phyloP scores from a whole-genome alignment of 2,329 filamentous ascomycete species.

The Penicillium hesseltinei region DNA sequence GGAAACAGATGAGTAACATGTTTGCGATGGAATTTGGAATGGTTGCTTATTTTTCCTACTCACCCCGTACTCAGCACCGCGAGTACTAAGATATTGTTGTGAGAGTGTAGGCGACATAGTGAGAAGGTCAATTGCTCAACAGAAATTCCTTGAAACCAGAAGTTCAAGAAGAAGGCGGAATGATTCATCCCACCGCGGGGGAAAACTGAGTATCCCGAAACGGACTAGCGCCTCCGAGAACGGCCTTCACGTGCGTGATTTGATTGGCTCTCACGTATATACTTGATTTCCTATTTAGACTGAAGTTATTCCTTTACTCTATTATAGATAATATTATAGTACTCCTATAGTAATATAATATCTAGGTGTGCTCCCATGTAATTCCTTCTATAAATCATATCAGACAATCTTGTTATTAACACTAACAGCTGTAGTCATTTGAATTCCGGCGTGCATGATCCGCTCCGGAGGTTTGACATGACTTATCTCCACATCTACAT shows the following conservation, averaged over 20 bases:
- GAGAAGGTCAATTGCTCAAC: not conserved
- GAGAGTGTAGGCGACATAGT: slow-evolving; percentile 30
- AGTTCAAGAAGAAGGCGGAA: slow-evolving; percentile 1
- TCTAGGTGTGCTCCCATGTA: too few relatives aligned
- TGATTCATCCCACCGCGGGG: slow-evolving; percentile 25
- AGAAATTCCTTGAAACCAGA: slow-evolving; percentile 3
- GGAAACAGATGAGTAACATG: slow-evolving; percentile 34
- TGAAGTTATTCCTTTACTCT: too few relatives aligned
- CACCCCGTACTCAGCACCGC: slow-evolving; percentile 34
- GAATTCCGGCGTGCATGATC: too few relatives aligned
- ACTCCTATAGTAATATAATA: too few relatives aligned
- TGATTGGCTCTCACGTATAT: slow-evolving; percentile 1
- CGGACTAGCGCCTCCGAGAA: slow-evolving; percentile 29
- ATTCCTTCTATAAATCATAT: too few relatives aligned
- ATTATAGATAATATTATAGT: too few relatives aligned
- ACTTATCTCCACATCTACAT: too few relatives aligned
- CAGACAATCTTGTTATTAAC: too few relatives aligned
- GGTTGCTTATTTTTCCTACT: slow-evolving; percentile 12
- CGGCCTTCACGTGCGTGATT: slow-evolving; percentile 27
- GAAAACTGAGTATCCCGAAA: slow-evolving; percentile 9
- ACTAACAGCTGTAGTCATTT: too few relatives aligned
- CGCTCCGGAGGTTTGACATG: too few relatives aligned
- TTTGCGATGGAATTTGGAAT: not conserved
- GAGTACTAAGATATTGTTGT: slow-evolving; percentile 35
- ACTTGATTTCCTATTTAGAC: too few relatives aligned